Evolutionary conservation across 371 early-diverging fungal species (phyloP).

Genomic region (Blakeslea trispora): DNA sequence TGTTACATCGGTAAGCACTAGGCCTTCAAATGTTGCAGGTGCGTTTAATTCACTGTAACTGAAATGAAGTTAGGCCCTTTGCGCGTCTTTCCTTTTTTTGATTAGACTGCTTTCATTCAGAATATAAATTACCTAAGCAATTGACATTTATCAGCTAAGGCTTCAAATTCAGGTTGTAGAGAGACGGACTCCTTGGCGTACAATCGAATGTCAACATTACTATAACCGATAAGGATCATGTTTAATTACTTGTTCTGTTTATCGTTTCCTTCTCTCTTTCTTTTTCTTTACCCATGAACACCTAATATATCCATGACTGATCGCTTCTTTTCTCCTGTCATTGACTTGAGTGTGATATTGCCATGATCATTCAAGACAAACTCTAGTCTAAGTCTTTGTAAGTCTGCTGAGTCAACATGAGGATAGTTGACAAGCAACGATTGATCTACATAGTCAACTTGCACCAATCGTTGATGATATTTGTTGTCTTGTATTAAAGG

Average conservation of each 20-base stretch:
- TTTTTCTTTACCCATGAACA: constrained; percentile 25
- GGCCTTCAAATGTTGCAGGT: constrained; percentile 17
- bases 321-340: constrained; percentile 32
- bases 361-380: constrained; percentile 33
- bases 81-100: no score
- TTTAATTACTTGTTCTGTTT: background rate
- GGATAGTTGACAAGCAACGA: constrained; percentile 5
- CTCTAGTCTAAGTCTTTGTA: constrained; percentile 23
- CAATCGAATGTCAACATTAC: constrained; percentile 37
- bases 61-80: background rate
- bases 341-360: constrained; percentile 16
- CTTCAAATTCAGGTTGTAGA: constrained; percentile 12
- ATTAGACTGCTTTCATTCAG: no score
- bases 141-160: constrained; percentile 22
- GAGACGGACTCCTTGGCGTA: constrained; percentile 24
- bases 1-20: constrained; percentile 34
- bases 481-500: constrained; percentile 22
- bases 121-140: constrained; percentile 22
- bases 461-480: constrained; percentile 29
- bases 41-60: constrained; percentile 38
- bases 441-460: constrained; percentile 32
- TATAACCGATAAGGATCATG: constrained; percentile 13
- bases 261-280: no score
- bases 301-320: constrained; percentile 29
- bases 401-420: background rate